Conservation (phyloP, 2,329 filamentous ascomycete species). For the Zymoseptoria pseudotritici region DNA sequence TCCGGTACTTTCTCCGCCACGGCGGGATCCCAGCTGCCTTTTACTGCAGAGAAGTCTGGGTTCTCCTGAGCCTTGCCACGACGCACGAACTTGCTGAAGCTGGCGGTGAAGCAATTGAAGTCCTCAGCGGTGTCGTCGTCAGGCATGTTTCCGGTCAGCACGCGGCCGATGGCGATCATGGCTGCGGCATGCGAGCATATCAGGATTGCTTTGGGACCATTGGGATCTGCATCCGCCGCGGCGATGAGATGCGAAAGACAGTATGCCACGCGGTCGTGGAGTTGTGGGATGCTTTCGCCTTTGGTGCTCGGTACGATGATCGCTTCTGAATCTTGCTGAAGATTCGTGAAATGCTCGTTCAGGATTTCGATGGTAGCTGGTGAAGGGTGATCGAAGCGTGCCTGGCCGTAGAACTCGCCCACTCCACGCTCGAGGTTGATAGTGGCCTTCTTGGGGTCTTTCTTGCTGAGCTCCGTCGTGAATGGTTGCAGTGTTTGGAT, state of each 20-base stretch:
- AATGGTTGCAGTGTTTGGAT: conserved; percentile 74
- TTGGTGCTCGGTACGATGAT: conserved; percentile 57
- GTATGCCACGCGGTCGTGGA: conserved; percentile 72
- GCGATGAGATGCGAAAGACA: conserved; percentile 63
- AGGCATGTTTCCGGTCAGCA: conserved; percentile 71
- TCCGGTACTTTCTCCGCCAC: conserved; percentile 33
- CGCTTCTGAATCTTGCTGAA: conserved; percentile 42
- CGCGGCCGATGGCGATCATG: conserved; percentile 77
- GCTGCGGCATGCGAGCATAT: conserved; percentile 86
- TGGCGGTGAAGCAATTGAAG: conserved; percentile 78
- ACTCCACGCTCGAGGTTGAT: conserved; percentile 37
- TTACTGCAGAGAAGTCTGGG: conserved; percentile 6
- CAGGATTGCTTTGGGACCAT: conserved; percentile 60
- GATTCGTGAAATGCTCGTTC: conserved; percentile 57
- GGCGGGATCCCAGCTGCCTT: conserved; percentile 23
- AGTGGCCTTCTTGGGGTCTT: conserved; percentile 9
- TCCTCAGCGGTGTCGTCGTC: conserved; percentile 65
- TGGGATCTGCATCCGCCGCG: conserved; percentile 59
- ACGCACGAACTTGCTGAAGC: conserved; percentile 61
- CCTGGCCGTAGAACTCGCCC: conserved; percentile 85
- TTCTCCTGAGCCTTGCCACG: conserved; percentile 19
- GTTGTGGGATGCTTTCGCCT: conserved; percentile 70
- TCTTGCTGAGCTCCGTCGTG: conserved; percentile 42
- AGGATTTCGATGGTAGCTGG: conserved; percentile 61
- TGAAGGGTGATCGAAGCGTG: conserved; percentile 75